phyloP scores from a whole-genome alignment of 352 stramenopile genomes.

The Phytophthora crassamura region DNA sequence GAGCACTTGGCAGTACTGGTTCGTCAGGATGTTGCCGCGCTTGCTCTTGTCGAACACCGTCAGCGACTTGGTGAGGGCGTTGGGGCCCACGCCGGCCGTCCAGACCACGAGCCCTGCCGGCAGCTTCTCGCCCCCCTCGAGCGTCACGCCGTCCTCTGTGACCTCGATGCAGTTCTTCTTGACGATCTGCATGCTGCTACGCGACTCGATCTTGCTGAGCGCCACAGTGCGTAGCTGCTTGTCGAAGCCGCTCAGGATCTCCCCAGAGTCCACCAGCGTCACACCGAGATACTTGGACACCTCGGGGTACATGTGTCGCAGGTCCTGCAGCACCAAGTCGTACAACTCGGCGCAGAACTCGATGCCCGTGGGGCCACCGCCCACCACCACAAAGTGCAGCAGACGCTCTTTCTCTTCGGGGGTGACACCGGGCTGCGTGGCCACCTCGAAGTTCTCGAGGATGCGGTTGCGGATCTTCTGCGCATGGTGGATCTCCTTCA shows the following conservation, averaged over 20 bases:
- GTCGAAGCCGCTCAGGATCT: conserved; percentile 77
- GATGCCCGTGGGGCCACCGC: conserved; percentile 93
- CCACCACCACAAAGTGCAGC: conserved; percentile 97
- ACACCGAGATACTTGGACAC: conserved; percentile 71
- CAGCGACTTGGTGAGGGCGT: conserved; percentile 73
- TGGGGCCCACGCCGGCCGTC: conserved; percentile 76
- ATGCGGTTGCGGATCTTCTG: conserved; percentile 78
- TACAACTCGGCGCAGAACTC: conserved; percentile 97
- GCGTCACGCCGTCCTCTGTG: conserved; percentile 57
- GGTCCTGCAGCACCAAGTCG: conserved; percentile 93
- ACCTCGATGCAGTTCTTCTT: conserved; percentile 78
- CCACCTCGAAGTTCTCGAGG: conserved; percentile 94
- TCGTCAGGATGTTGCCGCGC: conserved; percentile 80
- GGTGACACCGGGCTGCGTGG: conserved; percentile 84
- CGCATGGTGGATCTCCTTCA: conserved; percentile 97
- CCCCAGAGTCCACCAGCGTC: conserved; percentile 66
- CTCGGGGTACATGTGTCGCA: conserved; percentile 77
- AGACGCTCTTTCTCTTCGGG: conserved; percentile 87
- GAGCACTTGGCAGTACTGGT: conserved; percentile 77
- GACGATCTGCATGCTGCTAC: conserved; percentile 75
- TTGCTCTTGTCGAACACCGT: conserved; percentile 73
- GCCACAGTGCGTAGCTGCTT: conserved; percentile 64
- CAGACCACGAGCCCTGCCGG: conserved; percentile 75
- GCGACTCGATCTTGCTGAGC: conserved; percentile 72
- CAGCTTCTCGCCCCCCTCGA: conserved; percentile 66